These are phyloP conservation scores for Aureobasidium zeae DNA, from an alignment of 2,329 filamentous ascomycete genomes.

Conservation along the genomic window DNA sequence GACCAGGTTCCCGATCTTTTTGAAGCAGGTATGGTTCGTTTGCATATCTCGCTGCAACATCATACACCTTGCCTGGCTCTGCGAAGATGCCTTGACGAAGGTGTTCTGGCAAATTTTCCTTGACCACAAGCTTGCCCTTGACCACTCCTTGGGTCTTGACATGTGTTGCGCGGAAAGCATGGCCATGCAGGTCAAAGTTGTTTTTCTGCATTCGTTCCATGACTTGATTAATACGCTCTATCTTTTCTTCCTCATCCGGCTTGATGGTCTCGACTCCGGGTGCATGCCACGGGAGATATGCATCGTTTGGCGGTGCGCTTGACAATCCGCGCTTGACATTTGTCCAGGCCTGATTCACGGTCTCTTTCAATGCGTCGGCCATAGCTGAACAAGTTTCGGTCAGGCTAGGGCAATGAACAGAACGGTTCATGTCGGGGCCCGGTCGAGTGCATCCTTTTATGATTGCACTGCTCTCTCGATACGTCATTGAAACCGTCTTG, in stretches of 20 bases:
- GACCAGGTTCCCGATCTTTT: slow-evolving; percentile 20
- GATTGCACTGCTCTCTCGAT: not conserved
- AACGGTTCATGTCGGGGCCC: no score
- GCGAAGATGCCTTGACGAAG: slow-evolving; percentile 19
- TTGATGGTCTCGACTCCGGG: slow-evolving; percentile 11
- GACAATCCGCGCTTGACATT: slow-evolving; percentile 19
- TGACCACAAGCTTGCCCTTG: slow-evolving; percentile 21
- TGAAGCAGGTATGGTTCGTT: slow-evolving; percentile 22
- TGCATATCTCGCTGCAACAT: slow-evolving; percentile 19
- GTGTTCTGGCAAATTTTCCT: slow-evolving; percentile 20
- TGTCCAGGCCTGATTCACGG: slow-evolving; percentile 9
- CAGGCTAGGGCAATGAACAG: no score
- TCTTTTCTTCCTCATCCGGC: slow-evolving; percentile 18
- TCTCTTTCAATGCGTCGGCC: slow-evolving; percentile 13
- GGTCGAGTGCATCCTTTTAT: no score
- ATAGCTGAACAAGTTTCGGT: not conserved
- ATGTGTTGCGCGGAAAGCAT: slow-evolving; percentile 19
- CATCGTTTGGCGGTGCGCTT: slow-evolving; percentile 21
- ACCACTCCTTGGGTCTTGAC: slow-evolving; percentile 21
- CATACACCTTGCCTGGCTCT: slow-evolving; percentile 18
- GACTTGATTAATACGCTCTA: slow-evolving; percentile 16
- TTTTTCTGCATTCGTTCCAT: slow-evolving; percentile 19
- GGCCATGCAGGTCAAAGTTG: slow-evolving; percentile 20
- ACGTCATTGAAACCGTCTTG: not conserved
- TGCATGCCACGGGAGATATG: slow-evolving; percentile 19